Percentiles rank a stretch among this genome's conserved stretches.
Evolutionary conservation across 2,329 filamentous ascomycete genomes (phyloP).

Genomic region (Macroventuria anomochaeta): DNA sequence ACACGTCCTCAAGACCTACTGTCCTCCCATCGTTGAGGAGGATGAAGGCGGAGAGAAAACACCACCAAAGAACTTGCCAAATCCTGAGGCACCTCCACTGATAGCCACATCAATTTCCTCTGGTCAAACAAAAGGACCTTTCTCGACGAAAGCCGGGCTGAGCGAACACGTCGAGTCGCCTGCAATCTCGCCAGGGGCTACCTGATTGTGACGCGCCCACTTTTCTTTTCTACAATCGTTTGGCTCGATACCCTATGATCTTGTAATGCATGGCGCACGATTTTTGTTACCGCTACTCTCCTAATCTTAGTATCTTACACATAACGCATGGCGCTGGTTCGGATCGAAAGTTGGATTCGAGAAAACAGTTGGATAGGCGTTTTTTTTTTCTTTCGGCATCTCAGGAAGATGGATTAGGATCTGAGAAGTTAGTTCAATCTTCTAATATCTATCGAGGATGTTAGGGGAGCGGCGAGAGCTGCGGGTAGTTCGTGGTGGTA

Average conservation of each 20-base stretch:
- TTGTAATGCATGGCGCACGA: conserved; percentile 16
- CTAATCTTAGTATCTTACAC: conserved; percentile 3
- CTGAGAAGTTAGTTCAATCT: background rate
- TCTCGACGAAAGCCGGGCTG: conserved; percentile 1
- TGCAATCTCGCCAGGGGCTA: conserved; percentile 14
- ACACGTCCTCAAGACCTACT: conserved; percentile 81
- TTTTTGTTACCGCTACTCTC: conserved; percentile 2
- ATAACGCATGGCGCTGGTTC: conserved; percentile 14
- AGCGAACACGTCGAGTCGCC: conserved; percentile 13
- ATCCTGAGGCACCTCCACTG: background rate
- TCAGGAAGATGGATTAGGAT: background rate
- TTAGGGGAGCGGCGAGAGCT: background rate
- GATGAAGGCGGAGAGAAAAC: conserved; percentile 55
- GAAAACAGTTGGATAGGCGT: conserved; percentile 1
- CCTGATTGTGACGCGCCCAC: background rate
- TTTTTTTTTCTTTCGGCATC: background rate
- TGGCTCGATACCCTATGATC: conserved; percentile 18
- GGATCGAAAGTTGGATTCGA: background rate
- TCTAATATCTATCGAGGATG: background rate
- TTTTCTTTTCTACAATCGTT: conserved; percentile 4
- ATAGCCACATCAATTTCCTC: background rate
- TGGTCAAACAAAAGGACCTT: background rate
- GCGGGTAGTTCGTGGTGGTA: background rate
- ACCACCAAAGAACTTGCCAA: conserved; percentile 19
- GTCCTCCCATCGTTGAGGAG: conserved; percentile 81